These are phyloP conservation scores for Leccinum olivaceopallidum DNA, from an alignment of 768 basidiomycete species.

Conservation along the genomic window DNA sequence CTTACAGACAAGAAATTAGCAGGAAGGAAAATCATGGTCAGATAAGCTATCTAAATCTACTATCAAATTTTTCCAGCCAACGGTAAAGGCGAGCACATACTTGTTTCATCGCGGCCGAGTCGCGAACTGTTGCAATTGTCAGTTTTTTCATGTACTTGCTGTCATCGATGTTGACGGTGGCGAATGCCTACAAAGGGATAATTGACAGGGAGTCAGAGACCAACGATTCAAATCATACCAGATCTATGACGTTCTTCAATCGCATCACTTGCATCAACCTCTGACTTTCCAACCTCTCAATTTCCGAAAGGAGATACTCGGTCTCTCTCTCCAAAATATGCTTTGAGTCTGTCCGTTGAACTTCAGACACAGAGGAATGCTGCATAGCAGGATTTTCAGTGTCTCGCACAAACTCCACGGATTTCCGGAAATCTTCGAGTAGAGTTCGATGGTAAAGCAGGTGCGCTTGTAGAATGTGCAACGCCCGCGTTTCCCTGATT, in stretches of 20 bases:
- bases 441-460: slow-evolving; percentile 55
- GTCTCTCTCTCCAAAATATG: slow-evolving; percentile 48
- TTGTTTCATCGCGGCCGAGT: slow-evolving; percentile 43
- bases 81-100: slow-evolving; percentile 10
- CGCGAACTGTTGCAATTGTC: slow-evolving; percentile 44
- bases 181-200: slow-evolving; percentile 47
- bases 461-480: slow-evolving; percentile 59
- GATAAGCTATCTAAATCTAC: slow-evolving; percentile 39
- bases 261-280: slow-evolving; percentile 31
- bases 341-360: slow-evolving; percentile 23
- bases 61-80: no score
- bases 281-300: slow-evolving; percentile 44
- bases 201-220: background rate
- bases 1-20: slow-evolving; percentile 44
- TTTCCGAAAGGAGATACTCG: slow-evolving; percentile 47
- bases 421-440: slow-evolving; percentile 53
- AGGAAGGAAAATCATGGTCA: slow-evolving; percentile 64
- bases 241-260: slow-evolving; percentile 35
- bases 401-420: slow-evolving; percentile 47
- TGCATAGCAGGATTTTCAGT: slow-evolving; percentile 53
- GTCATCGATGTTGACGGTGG: slow-evolving; percentile 57
- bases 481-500: slow-evolving; percentile 48
- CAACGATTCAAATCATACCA: slow-evolving; percentile 22
- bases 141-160: slow-evolving; percentile 51
- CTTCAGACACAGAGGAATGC: slow-evolving; percentile 13